Percentiles rank a stretch among this genome's conserved stretches.
These are phyloP conservation scores for Salisapilia sapeloensis DNA, from an alignment of 352 stramenopile species.

Conservation along the genomic window DNA sequence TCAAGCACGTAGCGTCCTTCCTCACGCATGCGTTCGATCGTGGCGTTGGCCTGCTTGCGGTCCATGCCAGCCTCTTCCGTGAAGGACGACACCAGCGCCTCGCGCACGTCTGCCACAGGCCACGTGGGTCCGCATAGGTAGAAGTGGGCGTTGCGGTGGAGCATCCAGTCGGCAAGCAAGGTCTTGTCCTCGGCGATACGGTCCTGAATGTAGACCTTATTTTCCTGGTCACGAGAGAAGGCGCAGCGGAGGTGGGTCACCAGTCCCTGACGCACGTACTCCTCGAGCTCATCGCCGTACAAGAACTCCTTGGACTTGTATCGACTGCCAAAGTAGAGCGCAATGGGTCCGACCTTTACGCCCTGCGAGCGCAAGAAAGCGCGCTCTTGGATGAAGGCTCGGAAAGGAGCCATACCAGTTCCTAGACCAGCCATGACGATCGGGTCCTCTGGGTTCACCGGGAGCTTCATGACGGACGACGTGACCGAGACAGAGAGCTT, in stretches of 20 bases:
- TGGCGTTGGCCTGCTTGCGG: slow-evolving; percentile 46
- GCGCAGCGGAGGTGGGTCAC: slow-evolving; percentile 71
- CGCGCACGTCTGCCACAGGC: slow-evolving; percentile 57
- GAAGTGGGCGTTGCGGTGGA: slow-evolving; percentile 67
- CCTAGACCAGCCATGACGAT: slow-evolving; percentile 80
- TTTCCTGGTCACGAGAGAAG: slow-evolving; percentile 77
- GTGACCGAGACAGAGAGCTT: slow-evolving; percentile 48
- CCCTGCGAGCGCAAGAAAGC: slow-evolving; percentile 48
- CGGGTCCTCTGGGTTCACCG: slow-evolving; percentile 36
- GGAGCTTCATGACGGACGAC: slow-evolving; percentile 66
- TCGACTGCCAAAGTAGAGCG: slow-evolving; percentile 92
- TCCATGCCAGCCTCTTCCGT: slow-evolving; percentile 25
- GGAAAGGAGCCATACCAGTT: slow-evolving; percentile 82
- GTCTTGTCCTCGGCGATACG: slow-evolving; percentile 70
- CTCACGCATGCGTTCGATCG: slow-evolving; percentile 67
- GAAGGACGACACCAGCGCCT: slow-evolving; percentile 45
- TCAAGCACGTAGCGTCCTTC: slow-evolving; percentile 69
- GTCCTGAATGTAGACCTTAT: slow-evolving; percentile 86
- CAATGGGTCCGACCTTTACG: slow-evolving; percentile 52
- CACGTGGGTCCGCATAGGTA: slow-evolving; percentile 76
- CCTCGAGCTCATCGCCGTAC: slow-evolving; percentile 85
- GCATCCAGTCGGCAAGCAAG: slow-evolving; percentile 48
- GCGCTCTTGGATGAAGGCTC: slow-evolving; percentile 81
- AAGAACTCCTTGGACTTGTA: slow-evolving; percentile 89
- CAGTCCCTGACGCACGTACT: slow-evolving; percentile 66